Conservation (phyloP, 345 rosid genomes). For the Syzygium aqueum region DNA sequence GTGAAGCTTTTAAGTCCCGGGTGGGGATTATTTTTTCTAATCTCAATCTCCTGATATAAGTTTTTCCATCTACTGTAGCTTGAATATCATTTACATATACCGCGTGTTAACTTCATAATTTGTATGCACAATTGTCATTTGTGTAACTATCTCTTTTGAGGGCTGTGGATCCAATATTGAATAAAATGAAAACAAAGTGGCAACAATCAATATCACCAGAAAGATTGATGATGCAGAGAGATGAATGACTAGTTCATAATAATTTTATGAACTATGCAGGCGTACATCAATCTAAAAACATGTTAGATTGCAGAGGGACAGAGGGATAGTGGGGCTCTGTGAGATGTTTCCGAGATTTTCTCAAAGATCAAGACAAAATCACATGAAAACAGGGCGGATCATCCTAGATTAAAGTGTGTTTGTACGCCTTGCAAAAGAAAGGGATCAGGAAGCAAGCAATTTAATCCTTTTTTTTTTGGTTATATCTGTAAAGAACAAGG, state of each 20-base stretch:
- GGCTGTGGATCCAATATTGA: neutral
- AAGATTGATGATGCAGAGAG: neutral
- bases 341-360: neutral
- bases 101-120: neutral
- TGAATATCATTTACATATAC: neutral
- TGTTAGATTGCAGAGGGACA: neutral
- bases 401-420: neutral
- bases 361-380: neutral
- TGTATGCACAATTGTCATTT: neutral
- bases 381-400: neutral
- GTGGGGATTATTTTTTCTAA: too few relatives aligned
- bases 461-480: constrained; percentile 7
- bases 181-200: neutral
- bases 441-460: constrained; percentile 18
- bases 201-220: neutral
- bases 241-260: neutral
- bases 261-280: neutral
- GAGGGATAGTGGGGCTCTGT: neutral
- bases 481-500: constrained; percentile 6
- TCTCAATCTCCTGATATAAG: neutral
- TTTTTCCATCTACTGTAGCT: neutral
- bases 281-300: neutral
- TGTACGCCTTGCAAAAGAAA: constrained; percentile 15
- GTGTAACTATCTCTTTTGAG: neutral
- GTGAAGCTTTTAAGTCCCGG: neutral